phyloP scores from a whole-genome alignment of 2,329 filamentous ascomycete species.

The Fusarium piperis region DNA sequence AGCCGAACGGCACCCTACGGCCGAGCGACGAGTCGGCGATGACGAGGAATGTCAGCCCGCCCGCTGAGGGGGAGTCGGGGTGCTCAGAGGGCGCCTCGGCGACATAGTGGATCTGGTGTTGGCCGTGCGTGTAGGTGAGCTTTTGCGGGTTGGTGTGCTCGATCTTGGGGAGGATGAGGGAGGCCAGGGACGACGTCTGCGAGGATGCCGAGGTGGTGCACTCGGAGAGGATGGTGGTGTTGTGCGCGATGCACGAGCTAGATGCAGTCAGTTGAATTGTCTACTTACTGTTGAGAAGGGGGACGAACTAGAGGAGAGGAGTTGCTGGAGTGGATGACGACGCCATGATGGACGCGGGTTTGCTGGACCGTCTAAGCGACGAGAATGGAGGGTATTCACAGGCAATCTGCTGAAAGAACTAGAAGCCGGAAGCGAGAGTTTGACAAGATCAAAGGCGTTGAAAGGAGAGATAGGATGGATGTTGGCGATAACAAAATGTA shows the following conservation, averaged over 20 bases:
- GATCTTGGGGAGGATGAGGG: slow-evolving; percentile 95
- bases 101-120: slow-evolving; percentile 95
- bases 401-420: not conserved
- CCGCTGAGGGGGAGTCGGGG: slow-evolving; percentile 67
- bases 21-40: slow-evolving; percentile 84
- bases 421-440: not conserved
- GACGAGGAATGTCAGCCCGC: slow-evolving; percentile 90
- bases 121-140: slow-evolving; percentile 91
- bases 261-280: not conserved
- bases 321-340: slow-evolving; percentile 75
- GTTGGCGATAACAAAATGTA: slow-evolving; percentile 11
- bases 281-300: not conserved
- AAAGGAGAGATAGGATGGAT: not conserved
- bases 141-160: slow-evolving; percentile 82
- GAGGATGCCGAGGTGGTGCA: slow-evolving; percentile 88
- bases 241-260: slow-evolving; percentile 93
- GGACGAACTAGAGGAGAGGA: slow-evolving; percentile 76
- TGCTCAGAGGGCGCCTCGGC: slow-evolving; percentile 80
- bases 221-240: slow-evolving; percentile 91
- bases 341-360: slow-evolving; percentile 62
- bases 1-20: slow-evolving; percentile 91
- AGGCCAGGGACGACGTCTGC: slow-evolving; percentile 86
- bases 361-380: not conserved
- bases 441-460: slow-evolving; percentile 9
- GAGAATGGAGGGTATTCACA: not conserved